A percentile compares a stretch with the other conserved stretches of the same genome.
These are phyloP conservation scores for Tarenaya hassleriana DNA, from an alignment of 345 rosid species.

Conservation along the genomic window DNA sequence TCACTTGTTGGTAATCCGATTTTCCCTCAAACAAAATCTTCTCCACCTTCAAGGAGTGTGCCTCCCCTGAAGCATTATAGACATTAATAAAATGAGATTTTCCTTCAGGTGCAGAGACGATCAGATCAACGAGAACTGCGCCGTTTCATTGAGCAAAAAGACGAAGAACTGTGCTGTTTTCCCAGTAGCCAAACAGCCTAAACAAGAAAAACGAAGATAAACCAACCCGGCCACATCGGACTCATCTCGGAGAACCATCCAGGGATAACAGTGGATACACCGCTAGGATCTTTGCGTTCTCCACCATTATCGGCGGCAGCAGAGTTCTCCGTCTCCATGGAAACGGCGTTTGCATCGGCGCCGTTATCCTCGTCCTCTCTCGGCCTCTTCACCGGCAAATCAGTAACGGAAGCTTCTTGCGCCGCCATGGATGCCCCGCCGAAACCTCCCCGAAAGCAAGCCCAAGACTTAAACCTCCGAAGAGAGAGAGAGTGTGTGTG, in stretches of 20 bases:
- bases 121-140: not conserved
- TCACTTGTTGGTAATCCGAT: constrained; percentile 84
- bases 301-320: constrained; percentile 18
- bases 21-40: constrained; percentile 71
- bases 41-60: constrained; percentile 89
- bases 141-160: not conserved
- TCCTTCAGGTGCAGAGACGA: not conserved
- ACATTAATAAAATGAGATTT: not conserved
- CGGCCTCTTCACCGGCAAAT: constrained; percentile 53
- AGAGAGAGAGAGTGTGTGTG: too few relatives aligned
- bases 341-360: constrained; percentile 28
- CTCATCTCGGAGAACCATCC: constrained; percentile 89
- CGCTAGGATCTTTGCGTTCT: constrained; percentile 18
- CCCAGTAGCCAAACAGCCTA: not conserved
- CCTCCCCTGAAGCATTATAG: constrained; percentile 62
- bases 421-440: too few relatives aligned
- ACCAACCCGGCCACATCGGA: constrained; percentile 85
- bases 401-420: constrained; percentile 29
- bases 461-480: too few relatives aligned
- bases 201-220: not conserved
- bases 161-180: not conserved
- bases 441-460: too few relatives aligned
- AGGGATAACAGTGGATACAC: constrained; percentile 57
- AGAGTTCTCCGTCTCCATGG: constrained; percentile 41
- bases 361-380: constrained; percentile 49